Evolutionary conservation across 306 rosid genomes (phyloP).

Genomic region (Cicer chorassanicum): DNA sequence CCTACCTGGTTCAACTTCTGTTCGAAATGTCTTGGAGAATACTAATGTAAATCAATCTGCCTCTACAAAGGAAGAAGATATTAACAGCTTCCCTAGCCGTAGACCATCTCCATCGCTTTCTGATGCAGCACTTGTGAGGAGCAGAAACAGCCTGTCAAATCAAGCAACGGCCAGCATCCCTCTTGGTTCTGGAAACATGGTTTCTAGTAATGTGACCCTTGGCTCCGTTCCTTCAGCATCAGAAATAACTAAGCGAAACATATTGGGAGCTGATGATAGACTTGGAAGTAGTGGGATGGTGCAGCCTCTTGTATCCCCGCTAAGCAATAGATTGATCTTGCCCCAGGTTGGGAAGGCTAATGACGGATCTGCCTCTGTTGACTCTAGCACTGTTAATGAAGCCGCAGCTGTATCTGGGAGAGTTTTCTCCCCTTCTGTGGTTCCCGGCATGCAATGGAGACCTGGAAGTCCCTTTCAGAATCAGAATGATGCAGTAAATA

Average conservation of each 20-base stretch:
- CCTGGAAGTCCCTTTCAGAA: slow-evolving; percentile 89
- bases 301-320: slow-evolving; percentile 78
- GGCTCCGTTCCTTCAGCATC: slow-evolving; percentile 72
- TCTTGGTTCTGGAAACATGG: slow-evolving; percentile 65
- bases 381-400: slow-evolving; percentile 68
- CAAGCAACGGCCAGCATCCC: slow-evolving; percentile 67
- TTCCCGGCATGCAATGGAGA: slow-evolving; percentile 96
- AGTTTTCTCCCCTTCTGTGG: slow-evolving; percentile 80
- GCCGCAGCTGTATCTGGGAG: slow-evolving; percentile 71
- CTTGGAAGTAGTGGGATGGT: slow-evolving; percentile 77
- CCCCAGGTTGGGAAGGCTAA: slow-evolving; percentile 72
- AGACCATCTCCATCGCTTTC: slow-evolving; percentile 90
- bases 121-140: slow-evolving; percentile 73
- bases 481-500: slow-evolving; percentile 74
- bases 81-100: slow-evolving; percentile 68
- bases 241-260: slow-evolving; percentile 77
- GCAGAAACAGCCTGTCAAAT: slow-evolving; percentile 68
- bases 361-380: slow-evolving; percentile 72
- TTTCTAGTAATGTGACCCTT: slow-evolving; percentile 66
- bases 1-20: slow-evolving; percentile 63
- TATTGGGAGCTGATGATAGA: slow-evolving; percentile 83
- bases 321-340: slow-evolving; percentile 67
- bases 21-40: slow-evolving; percentile 62
- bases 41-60: slow-evolving; percentile 57
- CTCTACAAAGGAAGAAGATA: slow-evolving; percentile 81